Percentiles rank a stretch among this genome's conserved stretches.
phyloP scores from a whole-genome alignment of 345 rosid genomes.

The Laguncularia racemosa region DNA sequence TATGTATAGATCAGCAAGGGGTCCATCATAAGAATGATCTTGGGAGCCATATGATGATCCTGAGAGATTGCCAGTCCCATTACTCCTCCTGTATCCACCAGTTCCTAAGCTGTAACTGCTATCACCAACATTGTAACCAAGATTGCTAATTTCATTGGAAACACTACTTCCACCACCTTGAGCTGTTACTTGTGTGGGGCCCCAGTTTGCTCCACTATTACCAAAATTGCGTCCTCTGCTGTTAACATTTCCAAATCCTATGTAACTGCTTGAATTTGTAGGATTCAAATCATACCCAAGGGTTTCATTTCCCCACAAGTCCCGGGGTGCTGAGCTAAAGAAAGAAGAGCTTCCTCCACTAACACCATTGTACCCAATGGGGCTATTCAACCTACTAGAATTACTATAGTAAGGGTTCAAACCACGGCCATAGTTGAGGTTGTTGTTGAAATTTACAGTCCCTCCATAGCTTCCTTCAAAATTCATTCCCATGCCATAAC shows the following conservation, averaged over 20 bases:
- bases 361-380: slow-evolving; percentile 19
- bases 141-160: no score
- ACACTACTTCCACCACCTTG: no score
- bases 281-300: slow-evolving; percentile 25
- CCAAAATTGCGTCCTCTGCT: slow-evolving; percentile 34
- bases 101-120: slow-evolving; percentile 34
- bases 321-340: slow-evolving; percentile 19
- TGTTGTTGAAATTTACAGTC: slow-evolving; percentile 17
- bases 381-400: slow-evolving; percentile 18
- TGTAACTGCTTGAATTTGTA: slow-evolving; percentile 30
- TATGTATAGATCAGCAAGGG: slow-evolving; percentile 31
- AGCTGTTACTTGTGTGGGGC: slow-evolving; percentile 11
- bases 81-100: slow-evolving; percentile 42
- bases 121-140: slow-evolving; percentile 8
- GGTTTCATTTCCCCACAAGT: slow-evolving; percentile 25
- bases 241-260: slow-evolving; percentile 33
- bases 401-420: slow-evolving; percentile 23
- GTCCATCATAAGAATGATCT: slow-evolving; percentile 38
- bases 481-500: slow-evolving; percentile 26
- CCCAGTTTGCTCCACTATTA: slow-evolving; percentile 34
- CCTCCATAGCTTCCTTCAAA: slow-evolving; percentile 21
- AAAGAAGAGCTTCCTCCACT: slow-evolving; percentile 26
- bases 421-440: slow-evolving; percentile 20
- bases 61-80: slow-evolving; percentile 23
- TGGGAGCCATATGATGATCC: slow-evolving; percentile 35